Evolutionary conservation across 352 stramenopile genomes (phyloP), one percentile per base, ranked within the genome.

Genomic region (Pythium periplocum): DNA sequence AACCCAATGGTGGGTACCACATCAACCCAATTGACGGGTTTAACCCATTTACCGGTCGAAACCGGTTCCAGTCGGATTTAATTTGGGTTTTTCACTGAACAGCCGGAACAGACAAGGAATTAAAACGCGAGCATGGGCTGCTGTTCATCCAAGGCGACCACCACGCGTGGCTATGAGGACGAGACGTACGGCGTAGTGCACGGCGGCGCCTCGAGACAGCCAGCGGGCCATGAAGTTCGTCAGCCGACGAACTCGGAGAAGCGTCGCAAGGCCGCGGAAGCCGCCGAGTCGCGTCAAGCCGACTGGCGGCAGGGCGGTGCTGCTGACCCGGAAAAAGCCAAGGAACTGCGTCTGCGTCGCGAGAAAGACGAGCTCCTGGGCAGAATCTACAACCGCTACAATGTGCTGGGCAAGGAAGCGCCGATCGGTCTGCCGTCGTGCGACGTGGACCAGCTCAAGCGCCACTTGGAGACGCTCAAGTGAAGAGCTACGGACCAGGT

Each of bases 301-400:
- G 78, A 90, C 66, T 93, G 83, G 78, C 77, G 78, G n/a, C 83
- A 93, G 50, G 83, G 83, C 17, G 81, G 83, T 26, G 53, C 71
- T 12, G 58, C 52, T 8, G 78, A 90, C 64, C 66, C 76, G 2
- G 69, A 83, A 26, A 91, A 92, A 57, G 78, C 78, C 49, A 76
- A 74, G 42, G 73, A 60, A 11, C 67, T 93, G 45, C 68, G 68
- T 2, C 54, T 87, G 34, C 81, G 85, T 8, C 83, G 83, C 34
- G 74, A 90, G 43, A 94, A 94, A 57, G 85, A 94, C 47, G 85
- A 94, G 17, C 66, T 95, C 10, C 61, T 95, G 4, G 83, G 79
- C n/a, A 85, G 69, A 53, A 83, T 95, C 51, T 81, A 83, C 57
- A 89, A 87, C 55, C 59, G 72, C 35, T 95, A 95, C 69, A 73